Conservation (phyloP, 176 grass and related monocot genomes). For the Tillandsia fasciculata region DNA sequence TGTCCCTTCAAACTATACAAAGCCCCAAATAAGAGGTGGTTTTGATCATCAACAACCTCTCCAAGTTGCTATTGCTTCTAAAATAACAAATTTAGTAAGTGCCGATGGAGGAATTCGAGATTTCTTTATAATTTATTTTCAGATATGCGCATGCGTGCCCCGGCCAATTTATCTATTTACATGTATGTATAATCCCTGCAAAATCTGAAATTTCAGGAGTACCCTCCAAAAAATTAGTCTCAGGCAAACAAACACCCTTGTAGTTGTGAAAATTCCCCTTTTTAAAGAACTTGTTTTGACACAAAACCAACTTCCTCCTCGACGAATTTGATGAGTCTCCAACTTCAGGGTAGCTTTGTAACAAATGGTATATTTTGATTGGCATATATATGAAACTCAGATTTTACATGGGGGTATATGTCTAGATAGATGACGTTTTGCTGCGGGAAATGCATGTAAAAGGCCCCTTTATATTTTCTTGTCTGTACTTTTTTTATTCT, state of each 20-base stretch:
- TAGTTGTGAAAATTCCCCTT: not conserved
- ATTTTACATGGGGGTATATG: no score
- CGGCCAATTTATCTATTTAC: no score
- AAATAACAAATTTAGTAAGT: conserved; percentile 86
- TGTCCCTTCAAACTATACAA: conserved; percentile 41
- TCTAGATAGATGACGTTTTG: no score
- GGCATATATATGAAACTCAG: no score
- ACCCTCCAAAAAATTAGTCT: not conserved
- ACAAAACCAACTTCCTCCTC: no score
- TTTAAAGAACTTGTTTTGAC: not conserved
- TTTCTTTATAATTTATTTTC: conserved; percentile 17
- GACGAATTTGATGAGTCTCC: no score
- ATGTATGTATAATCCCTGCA: no score
- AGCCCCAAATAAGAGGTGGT: conserved; percentile 28
- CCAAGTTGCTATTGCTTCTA: conserved; percentile 76
- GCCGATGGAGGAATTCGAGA: conserved; percentile 11
- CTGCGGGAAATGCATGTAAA: no score
- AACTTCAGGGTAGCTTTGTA: no score
- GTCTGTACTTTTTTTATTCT: conserved; percentile 49
- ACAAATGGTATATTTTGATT: no score
- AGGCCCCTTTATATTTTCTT: conserved; percentile 16
- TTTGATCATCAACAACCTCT: conserved; percentile 50
- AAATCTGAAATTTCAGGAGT: not conserved
- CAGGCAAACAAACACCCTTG: not conserved
- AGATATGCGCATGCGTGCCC: not conserved